Evolutionary conservation across 345 rosid genomes (phyloP), one percentile per base, ranked within the genome.

Genomic region (Erysimum cheiranthoides): DNA sequence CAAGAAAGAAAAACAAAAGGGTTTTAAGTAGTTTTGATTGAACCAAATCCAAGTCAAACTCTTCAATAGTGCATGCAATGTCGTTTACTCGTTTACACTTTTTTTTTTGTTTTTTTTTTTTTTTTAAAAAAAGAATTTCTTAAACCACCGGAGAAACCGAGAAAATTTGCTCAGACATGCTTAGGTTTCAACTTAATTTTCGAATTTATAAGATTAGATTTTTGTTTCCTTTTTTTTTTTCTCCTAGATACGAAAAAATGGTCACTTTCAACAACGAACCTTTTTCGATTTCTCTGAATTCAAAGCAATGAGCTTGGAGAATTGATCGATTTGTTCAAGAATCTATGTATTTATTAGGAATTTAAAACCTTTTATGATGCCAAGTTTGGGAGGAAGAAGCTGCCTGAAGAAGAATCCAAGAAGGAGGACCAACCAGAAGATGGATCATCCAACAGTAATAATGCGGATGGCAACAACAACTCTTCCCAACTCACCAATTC

Each of bases 381-480:
- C 73, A 88, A 94, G 97, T 94, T 94, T 87, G 96, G 97, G 87
- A 92, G 93, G 79, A 90, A 87, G 93, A 89, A 73, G 85, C 27
- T 53, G 9, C 28, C 85, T 7, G 79, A 68, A 16, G 74, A 69
- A 40, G 87, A 83, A 47, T 60, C 81, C 8, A 78, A 80, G 7
- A 78, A 80, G 32, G 80, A 87, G 34, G 81, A 79, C n/a, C 75
- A 71, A 54, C 21, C 62, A n/a, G 70, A 83, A 60, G 87, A 80
- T 45, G 68, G 80, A 62, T 74, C 76, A 32, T 80, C 87, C 31
- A 39, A 61, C 17, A 21, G 5, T 60, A 60, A 1, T 21, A 18
- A 18, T 16, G 47, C 3, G 21, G 11, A 61, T 38, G 32, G 3
- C 32, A 61, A 61, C 64, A 59, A 36, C 49, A n/a, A 25, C 66